Percentiles rank a stretch among this genome's conserved stretches.
These are phyloP conservation scores for Lecanosticta acicola DNA, from an alignment of 2,329 filamentous ascomycete genomes.

Conservation along the genomic window DNA sequence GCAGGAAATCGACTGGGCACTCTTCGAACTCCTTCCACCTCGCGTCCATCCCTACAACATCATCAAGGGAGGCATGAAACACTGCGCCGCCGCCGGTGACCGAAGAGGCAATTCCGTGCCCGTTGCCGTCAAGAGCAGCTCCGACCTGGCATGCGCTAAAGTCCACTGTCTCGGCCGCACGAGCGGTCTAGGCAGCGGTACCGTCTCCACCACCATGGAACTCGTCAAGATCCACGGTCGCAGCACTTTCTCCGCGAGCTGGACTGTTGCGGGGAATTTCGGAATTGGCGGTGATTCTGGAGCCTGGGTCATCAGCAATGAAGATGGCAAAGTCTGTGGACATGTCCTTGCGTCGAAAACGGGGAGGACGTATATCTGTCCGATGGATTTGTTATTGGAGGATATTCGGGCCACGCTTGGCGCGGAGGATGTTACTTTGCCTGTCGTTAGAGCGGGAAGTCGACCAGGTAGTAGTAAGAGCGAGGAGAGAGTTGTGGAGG, in stretches of 20 bases:
- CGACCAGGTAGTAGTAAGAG: conserved; percentile 4
- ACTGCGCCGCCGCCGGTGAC: conserved; percentile 22
- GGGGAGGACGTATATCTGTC: conserved; percentile 82
- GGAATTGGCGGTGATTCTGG: conserved; percentile 80
- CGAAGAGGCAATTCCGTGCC: conserved; percentile 36
- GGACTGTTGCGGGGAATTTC: conserved; percentile 56
- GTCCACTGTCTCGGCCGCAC: conserved; percentile 89
- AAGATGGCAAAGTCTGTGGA: conserved; percentile 73
- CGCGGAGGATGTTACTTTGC: conserved; percentile 64
- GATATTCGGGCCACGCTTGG: conserved; percentile 78
- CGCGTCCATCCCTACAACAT: conserved; percentile 67
- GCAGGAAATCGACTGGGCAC: conserved; percentile 93
- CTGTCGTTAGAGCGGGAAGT: conserved; percentile 46
- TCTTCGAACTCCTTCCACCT: conserved; percentile 71
- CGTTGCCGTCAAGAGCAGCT: conserved; percentile 53
- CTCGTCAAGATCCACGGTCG: conserved; percentile 85
- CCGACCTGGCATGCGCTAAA: conserved; percentile 63
- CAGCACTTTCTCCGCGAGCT: conserved; percentile 68
- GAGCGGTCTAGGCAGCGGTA: conserved; percentile 72
- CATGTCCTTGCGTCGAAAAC: conserved; percentile 76
- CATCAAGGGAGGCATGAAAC: conserved; percentile 52
- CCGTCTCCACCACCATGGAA: conserved; percentile 70
- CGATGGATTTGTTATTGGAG: conserved; percentile 82
- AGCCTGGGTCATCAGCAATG: conserved; percentile 83
- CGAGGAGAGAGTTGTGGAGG: conserved; percentile 11